Percentiles rank a stretch among this genome's conserved stretches.
Evolutionary conservation across 495 filamentous ascomycete species (phyloP).

Genomic region (Tuber umbilicatum): DNA sequence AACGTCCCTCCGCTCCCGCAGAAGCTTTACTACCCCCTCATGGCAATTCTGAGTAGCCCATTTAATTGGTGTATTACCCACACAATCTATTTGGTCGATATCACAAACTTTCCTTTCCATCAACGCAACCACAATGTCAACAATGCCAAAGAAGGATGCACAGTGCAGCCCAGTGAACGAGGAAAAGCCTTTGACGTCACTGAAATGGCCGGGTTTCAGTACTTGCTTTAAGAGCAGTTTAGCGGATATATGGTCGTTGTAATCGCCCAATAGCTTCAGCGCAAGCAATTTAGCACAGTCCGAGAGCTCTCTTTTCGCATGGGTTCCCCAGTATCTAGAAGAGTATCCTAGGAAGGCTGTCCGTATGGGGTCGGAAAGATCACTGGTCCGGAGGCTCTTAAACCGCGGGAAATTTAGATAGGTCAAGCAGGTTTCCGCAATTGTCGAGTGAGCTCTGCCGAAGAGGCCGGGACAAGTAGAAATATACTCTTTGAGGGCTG

Average conservation of each 20-base stretch:
- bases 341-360: neutral
- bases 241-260: neutral
- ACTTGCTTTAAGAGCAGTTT: neutral
- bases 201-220: neutral
- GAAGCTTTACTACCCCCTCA: neutral
- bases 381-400: neutral
- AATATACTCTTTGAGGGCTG: neutral
- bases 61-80: neutral
- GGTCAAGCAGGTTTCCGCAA: neutral
- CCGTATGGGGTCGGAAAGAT: neutral
- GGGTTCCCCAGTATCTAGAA: neutral
- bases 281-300: neutral
- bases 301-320: neutral
- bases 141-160: neutral
- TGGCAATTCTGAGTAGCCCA: neutral
- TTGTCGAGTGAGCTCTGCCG: neutral
- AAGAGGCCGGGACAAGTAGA: neutral
- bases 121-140: neutral
- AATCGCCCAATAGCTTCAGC: neutral
- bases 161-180: neutral
- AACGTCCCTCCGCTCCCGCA: neutral
- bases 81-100: neutral
- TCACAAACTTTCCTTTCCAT: neutral
- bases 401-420: neutral
- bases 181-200: neutral